Conservation (phyloP, 305 asterid genomes). For the Nicotiana rustica region DNA sequence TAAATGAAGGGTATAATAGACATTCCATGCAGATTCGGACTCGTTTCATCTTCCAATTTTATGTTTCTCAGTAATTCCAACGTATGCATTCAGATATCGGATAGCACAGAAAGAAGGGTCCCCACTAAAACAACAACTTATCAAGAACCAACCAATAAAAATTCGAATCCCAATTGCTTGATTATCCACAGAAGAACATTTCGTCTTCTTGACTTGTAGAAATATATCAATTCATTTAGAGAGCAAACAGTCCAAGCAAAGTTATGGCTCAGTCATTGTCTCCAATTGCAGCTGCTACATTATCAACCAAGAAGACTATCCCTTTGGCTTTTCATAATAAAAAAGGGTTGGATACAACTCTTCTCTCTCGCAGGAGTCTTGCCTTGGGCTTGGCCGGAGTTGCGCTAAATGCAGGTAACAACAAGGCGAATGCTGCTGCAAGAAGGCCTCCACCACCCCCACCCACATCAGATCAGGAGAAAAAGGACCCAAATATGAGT, state of each 20-base stretch:
- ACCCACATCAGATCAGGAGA: constrained; percentile 54
- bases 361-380: constrained; percentile 60
- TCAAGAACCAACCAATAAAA: constrained; percentile 51
- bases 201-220: constrained; percentile 34
- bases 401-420: constrained; percentile 43
- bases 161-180: not conserved
- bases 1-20: too few relatives aligned
- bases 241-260: not conserved
- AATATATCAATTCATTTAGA: constrained; percentile 43
- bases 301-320: constrained; percentile 43
- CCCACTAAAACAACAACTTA: constrained; percentile 44
- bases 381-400: constrained; percentile 61
- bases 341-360: constrained; percentile 31
- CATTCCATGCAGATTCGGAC: too few relatives aligned
- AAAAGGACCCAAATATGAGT: constrained; percentile 74
- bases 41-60: too few relatives aligned
- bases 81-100: not conserved
- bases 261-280: constrained; percentile 58
- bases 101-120: constrained; percentile 34
- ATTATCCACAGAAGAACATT: constrained; percentile 29
- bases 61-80: too few relatives aligned
- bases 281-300: constrained; percentile 44
- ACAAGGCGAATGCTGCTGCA: constrained; percentile 62
- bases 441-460: constrained; percentile 87
- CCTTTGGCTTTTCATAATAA: constrained; percentile 43